A percentile compares a stretch with the other conserved stretches of the same genome.
Evolutionary conservation across 805 yeast genomes (phyloP).

Genomic region (Saturnispora saitoi): DNA sequence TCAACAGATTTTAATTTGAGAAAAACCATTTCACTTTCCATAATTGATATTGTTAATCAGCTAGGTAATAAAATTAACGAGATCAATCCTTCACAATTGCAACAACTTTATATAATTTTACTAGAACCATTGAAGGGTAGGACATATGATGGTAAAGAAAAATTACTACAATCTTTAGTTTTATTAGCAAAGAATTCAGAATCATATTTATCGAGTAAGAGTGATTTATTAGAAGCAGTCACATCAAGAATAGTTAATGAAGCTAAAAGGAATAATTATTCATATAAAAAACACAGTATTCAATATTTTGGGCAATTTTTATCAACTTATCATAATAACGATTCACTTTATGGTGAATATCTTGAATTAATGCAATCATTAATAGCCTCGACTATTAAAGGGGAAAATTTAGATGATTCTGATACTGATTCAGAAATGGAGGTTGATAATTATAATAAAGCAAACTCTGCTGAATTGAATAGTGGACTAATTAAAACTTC

Average conservation of each 20-base stretch:
- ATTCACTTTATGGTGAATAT: slow-evolving; percentile 31
- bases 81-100: slow-evolving; percentile 14
- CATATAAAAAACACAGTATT: slow-evolving; percentile 51
- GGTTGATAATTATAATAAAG: neutral
- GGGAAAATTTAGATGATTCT: slow-evolving; percentile 32
- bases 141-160: slow-evolving; percentile 84
- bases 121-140: slow-evolving; percentile 63
- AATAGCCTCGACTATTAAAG: slow-evolving; percentile 18
- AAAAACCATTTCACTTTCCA: slow-evolving; percentile 59
- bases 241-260: slow-evolving; percentile 46
- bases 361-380: slow-evolving; percentile 24
- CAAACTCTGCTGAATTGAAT: slow-evolving; percentile 10
- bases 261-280: slow-evolving; percentile 55
- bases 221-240: slow-evolving; percentile 31
- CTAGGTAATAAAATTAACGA: slow-evolving; percentile 27
- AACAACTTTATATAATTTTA: slow-evolving; percentile 43
- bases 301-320: slow-evolving; percentile 43
- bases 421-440: slow-evolving; percentile 29
- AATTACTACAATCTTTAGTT: slow-evolving; percentile 61
- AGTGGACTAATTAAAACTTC: neutral
- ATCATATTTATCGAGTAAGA: slow-evolving; percentile 22
- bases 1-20: slow-evolving; percentile 58
- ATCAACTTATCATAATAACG: slow-evolving; percentile 21
- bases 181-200: slow-evolving; percentile 42
- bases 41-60: slow-evolving; percentile 48